Evolutionary conservation across 805 yeast genomes (phyloP).

Genomic region (Ogataea populi-albae): DNA sequence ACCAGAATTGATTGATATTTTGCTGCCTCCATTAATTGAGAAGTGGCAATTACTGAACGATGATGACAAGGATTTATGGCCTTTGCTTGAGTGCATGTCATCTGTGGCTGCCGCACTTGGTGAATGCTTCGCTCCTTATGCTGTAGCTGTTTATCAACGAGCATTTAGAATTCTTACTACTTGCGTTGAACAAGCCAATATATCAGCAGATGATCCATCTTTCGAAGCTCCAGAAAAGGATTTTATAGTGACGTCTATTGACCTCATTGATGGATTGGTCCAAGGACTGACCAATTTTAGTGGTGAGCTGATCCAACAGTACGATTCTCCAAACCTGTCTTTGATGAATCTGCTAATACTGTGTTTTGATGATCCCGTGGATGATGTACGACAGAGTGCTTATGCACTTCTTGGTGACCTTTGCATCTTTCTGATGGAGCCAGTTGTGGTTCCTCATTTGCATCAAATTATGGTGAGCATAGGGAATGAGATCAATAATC

Average conservation of each 20-base stretch:
- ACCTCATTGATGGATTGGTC: conserved; percentile 85
- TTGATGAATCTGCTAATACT: conserved; percentile 62
- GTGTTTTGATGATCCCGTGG: conserved; percentile 70
- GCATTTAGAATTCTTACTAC: conserved; percentile 66
- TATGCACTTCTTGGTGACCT: conserved; percentile 90
- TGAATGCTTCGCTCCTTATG: conserved; percentile 82
- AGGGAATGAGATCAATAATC: conserved; percentile 61
- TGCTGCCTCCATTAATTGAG: conserved; percentile 77
- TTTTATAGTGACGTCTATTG: conserved; percentile 83
- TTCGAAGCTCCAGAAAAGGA: conserved; percentile 83
- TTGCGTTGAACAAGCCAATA: conserved; percentile 64
- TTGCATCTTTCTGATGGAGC: conserved; percentile 54
- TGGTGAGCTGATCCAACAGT: conserved; percentile 46
- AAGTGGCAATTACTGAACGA: conserved; percentile 80
- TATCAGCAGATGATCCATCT: conserved; percentile 62
- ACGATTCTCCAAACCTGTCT: conserved; percentile 29
- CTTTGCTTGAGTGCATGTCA: conserved; percentile 88
- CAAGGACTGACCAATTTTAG: conserved; percentile 78
- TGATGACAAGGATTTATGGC: conserved; percentile 84
- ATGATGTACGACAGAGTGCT: conserved; percentile 91
- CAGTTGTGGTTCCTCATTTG: conserved; percentile 45
- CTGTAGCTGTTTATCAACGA: conserved; percentile 79
- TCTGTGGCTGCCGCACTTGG: conserved; percentile 87
- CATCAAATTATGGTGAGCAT: conserved; percentile 60
- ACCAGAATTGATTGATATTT: conserved; percentile 52